These are phyloP conservation scores for Ilyonectria robusta DNA, from an alignment of 2,329 filamentous ascomycete genomes.

Conservation along the genomic window DNA sequence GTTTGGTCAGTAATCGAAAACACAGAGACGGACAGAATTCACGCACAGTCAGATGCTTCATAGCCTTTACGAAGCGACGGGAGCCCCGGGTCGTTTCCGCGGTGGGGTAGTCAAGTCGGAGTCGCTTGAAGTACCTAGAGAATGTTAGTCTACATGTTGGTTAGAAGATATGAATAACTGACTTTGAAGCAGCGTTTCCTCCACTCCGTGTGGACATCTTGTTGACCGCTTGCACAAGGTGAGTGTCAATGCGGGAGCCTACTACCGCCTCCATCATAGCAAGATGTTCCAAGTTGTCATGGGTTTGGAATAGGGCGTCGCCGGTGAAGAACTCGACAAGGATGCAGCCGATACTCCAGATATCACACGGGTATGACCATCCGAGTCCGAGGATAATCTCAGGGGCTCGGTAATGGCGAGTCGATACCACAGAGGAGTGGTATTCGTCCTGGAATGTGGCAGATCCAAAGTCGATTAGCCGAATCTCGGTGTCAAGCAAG, in stretches of 20 bases:
- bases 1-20: conserved; percentile 17
- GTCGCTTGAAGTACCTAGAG: conserved; percentile 75
- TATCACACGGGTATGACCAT: conserved; percentile 80
- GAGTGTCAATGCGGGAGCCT: conserved; percentile 69
- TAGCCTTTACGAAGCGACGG: conserved; percentile 77
- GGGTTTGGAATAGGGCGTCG: conserved; percentile 79
- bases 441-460: conserved; percentile 82
- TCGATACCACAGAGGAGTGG: conserved; percentile 79
- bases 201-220: conserved; percentile 70
- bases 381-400: conserved; percentile 80
- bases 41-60: conserved; percentile 76
- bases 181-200: conserved; percentile 77
- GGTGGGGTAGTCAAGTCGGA: conserved; percentile 76
- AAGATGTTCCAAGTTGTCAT: conserved; percentile 79
- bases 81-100: conserved; percentile 75
- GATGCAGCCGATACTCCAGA: conserved; percentile 82
- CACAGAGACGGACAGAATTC: neutral
- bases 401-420: conserved; percentile 77
- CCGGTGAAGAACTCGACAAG: conserved; percentile 81
- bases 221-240: conserved; percentile 65
- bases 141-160: conserved; percentile 44
- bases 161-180: conserved; percentile 44
- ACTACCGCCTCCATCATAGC: conserved; percentile 84
- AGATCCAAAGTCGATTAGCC: conserved; percentile 80
- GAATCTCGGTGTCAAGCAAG: conserved; percentile 77